Percentiles rank a stretch among this genome's conserved stretches.
phyloP scores from a whole-genome alignment of 805 yeast genomes.

The Ogataea pini region DNA sequence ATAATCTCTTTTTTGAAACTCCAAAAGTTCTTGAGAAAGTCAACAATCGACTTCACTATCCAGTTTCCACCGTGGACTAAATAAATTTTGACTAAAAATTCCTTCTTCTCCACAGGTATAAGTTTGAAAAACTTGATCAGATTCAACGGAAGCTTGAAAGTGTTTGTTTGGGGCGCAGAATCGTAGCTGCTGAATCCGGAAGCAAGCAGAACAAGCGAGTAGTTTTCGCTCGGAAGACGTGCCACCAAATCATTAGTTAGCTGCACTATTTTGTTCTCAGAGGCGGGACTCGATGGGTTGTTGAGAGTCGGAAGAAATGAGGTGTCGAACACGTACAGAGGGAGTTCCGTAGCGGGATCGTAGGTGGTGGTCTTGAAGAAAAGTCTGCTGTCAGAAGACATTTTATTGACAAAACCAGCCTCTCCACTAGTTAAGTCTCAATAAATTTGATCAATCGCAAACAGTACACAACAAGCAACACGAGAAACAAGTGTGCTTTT shows the following conservation, averaged over 20 bases:
- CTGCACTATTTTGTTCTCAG: constrained; percentile 43
- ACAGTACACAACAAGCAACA: no score
- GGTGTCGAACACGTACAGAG: constrained; percentile 81
- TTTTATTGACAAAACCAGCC: no score
- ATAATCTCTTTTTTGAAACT: constrained; percentile 28
- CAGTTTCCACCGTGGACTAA: constrained; percentile 85
- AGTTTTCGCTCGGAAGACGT: constrained; percentile 60
- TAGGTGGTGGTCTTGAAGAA: constrained; percentile 59
- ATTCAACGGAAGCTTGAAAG: constrained; percentile 31
- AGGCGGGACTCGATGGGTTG: constrained; percentile 23
- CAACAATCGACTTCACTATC: constrained; percentile 78
- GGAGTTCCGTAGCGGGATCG: constrained; percentile 69
- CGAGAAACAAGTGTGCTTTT: no score
- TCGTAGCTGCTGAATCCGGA: constrained; percentile 66
- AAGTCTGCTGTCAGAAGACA: constrained; percentile 28
- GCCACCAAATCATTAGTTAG: constrained; percentile 58
- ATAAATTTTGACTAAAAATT: constrained; percentile 60
- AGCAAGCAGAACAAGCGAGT: constrained; percentile 73
- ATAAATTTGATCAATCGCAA: not conserved
- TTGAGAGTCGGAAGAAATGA: constrained; percentile 65
- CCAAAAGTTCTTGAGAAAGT: constrained; percentile 62
- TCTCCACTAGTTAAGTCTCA: no score
- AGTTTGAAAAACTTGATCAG: constrained; percentile 47
- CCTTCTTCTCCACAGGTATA: constrained; percentile 57
- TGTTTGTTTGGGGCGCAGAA: constrained; percentile 14